Evolutionary conservation across 2,329 filamentous ascomycete species (phyloP).

Genomic region (Thyridium curvatum): DNA sequence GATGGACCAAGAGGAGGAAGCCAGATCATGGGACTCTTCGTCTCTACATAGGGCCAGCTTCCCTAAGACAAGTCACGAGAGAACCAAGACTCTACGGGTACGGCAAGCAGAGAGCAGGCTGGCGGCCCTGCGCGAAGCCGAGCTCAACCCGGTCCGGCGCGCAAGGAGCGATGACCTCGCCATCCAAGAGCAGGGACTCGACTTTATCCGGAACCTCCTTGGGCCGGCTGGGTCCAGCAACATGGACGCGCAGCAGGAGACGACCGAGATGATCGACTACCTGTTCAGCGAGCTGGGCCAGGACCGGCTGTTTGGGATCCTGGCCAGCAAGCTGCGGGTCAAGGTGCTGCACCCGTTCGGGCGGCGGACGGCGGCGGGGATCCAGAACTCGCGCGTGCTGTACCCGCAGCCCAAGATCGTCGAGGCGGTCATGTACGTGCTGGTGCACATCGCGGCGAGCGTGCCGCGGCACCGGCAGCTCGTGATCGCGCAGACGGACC

Average conservation of each 20-base stretch:
- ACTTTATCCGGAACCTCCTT: constrained; percentile 86
- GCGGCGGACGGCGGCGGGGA: constrained; percentile 26
- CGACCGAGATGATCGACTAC: constrained; percentile 75
- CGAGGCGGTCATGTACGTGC: constrained; percentile 69
- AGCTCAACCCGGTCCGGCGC: constrained; percentile 61
- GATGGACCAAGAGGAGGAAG: constrained; percentile 42
- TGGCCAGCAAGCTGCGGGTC: constrained; percentile 70
- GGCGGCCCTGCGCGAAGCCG: constrained; percentile 52
- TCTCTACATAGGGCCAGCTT: constrained; percentile 10
- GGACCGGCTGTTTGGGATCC: constrained; percentile 71
- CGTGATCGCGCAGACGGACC: constrained; percentile 67
- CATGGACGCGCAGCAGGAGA: constrained; percentile 38
- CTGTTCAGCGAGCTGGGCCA: constrained; percentile 71
- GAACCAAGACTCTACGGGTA: constrained; percentile 31
- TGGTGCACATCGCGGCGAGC: constrained; percentile 85
- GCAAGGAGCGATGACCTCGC: constrained; percentile 72
- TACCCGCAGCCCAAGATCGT: constrained; percentile 65
- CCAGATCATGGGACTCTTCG: not conserved
- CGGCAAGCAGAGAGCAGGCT: constrained; percentile 45
- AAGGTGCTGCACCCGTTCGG: constrained; percentile 48
- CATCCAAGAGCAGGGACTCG: constrained; percentile 85
- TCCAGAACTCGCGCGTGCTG: constrained; percentile 34
- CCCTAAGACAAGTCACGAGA: constrained; percentile 10
- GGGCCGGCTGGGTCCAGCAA: constrained; percentile 37
- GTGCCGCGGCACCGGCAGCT: constrained; percentile 70